A percentile compares a stretch with the other conserved stretches of the same genome.
phyloP scores from a whole-genome alignment of 352 stramenopile genomes.

The Blastocystis hominis region DNA sequence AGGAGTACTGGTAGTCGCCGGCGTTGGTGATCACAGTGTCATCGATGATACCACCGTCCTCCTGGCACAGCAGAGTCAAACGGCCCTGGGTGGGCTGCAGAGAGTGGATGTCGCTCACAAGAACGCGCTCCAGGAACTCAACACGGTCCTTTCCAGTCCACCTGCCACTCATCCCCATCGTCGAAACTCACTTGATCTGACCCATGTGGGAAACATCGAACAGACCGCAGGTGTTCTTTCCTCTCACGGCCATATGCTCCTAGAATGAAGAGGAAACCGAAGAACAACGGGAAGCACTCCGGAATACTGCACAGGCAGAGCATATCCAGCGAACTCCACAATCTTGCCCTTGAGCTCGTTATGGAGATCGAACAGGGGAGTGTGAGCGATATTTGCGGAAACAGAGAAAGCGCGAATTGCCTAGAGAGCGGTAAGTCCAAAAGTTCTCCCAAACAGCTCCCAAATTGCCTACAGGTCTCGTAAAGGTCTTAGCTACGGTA shows the following conservation, averaged over 20 bases:
- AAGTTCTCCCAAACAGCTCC: background rate
- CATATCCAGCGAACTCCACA: slow-evolving; percentile 89
- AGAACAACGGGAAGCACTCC: background rate
- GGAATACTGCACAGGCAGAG: slow-evolving; percentile 88
- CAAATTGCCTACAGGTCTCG: background rate
- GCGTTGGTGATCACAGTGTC: slow-evolving; percentile 92
- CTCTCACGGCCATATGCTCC: slow-evolving; percentile 70
- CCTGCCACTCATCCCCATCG: slow-evolving; percentile 57
- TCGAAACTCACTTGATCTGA: slow-evolving; percentile 66
- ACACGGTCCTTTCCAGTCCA: slow-evolving; percentile 83
- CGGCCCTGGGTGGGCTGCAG: slow-evolving; percentile 68
- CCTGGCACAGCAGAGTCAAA: slow-evolving; percentile 85
- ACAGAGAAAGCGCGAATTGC: slow-evolving; percentile 16
- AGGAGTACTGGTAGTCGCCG: slow-evolving; percentile 73
- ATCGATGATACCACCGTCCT: slow-evolving; percentile 89
- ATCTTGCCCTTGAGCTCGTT: slow-evolving; percentile 67
- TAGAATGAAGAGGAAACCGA: slow-evolving; percentile 62
- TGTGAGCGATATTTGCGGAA: slow-evolving; percentile 38
- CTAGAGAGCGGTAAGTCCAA: background rate
- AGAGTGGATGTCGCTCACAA: slow-evolving; percentile 83
- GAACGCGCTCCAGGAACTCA: slow-evolving; percentile 84
- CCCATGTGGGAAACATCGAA: slow-evolving; percentile 99
- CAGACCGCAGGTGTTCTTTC: slow-evolving; percentile 63
- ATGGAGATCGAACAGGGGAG: slow-evolving; percentile 60
- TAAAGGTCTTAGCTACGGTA: background rate